Evolutionary conservation across 148 eudicot species (phyloP).

Genomic region (Cornus suecica): DNA sequence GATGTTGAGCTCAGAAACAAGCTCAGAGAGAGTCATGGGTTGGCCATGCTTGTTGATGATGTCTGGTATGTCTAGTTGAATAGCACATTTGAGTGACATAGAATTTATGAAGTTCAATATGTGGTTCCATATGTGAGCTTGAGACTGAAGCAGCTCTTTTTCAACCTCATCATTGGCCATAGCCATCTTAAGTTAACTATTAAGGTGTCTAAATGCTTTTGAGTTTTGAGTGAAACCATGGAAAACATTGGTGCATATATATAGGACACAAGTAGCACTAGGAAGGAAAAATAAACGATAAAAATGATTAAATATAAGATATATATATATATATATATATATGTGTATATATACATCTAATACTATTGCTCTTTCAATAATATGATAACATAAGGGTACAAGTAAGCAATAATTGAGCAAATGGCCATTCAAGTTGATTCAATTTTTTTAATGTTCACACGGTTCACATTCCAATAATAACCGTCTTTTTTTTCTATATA

Average conservation of each 20-base stretch:
- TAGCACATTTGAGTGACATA: conserved; percentile 22
- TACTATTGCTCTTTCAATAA: too few species aligned
- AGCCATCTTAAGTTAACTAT: background rate
- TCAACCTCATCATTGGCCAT: background rate
- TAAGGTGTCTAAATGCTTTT: background rate
- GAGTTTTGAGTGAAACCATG: background rate
- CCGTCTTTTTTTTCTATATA: too few species aligned
- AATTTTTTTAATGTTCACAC: too few species aligned
- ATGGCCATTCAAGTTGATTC: too few species aligned
- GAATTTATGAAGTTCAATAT: conserved; percentile 15
- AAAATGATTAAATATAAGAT: too few species aligned
- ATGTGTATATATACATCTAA: too few species aligned
- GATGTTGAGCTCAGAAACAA: conserved; percentile 5
- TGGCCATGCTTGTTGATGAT: conserved; percentile 7
- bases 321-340: too few species aligned
- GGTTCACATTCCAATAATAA: too few species aligned
- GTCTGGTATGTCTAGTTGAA: conserved; percentile 19
- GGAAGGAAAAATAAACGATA: too few species aligned
- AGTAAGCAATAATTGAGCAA: too few species aligned
- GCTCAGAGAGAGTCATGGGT: conserved; percentile 14
- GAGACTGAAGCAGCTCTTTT: conserved; percentile 12
- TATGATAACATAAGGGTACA: too few species aligned
- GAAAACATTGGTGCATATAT: background rate
- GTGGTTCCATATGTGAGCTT: conserved; percentile 15
- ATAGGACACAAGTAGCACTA: background rate